Conservation (phyloP, 805 yeast species). For the Pichia paraexigua region DNA sequence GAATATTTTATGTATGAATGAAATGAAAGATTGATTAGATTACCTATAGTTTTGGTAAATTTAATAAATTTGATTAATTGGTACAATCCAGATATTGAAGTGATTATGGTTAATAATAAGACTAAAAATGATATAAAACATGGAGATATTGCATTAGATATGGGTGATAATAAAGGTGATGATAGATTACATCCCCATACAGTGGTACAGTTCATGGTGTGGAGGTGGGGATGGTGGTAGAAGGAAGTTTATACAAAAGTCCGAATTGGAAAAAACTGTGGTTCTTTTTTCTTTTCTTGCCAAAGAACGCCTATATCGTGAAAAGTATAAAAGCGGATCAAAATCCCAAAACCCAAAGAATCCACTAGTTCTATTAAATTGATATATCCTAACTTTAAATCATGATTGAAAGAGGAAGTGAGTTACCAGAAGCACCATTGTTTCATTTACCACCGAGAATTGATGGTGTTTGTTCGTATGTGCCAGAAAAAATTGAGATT, state of each 20-base stretch:
- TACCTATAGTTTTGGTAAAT: conserved; percentile 12
- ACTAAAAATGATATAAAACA: conserved; percentile 24
- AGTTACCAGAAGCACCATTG: neutral
- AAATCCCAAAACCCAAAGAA: too few species aligned
- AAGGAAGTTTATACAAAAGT: neutral
- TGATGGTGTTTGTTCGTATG: conserved; percentile 7
- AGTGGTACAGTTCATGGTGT: neutral
- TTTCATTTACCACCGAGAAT: conserved; percentile 6
- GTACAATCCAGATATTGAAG: conserved; percentile 14
- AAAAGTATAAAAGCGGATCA: too few species aligned
- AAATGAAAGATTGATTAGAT: neutral
- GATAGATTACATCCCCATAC: conserved; percentile 4
- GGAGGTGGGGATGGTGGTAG: too few species aligned
- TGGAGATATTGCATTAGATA: conserved; percentile 23
- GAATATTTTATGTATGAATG: conserved; percentile 11
- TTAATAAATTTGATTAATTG: conserved; percentile 14
- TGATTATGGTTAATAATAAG: conserved; percentile 5
- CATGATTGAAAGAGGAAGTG: neutral
- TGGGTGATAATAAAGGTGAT: conserved; percentile 19
- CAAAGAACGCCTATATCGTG: too few species aligned
- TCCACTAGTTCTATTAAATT: too few species aligned
- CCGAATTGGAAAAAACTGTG: too few species aligned
- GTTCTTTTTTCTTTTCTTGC: too few species aligned
- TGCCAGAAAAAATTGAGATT: conserved; percentile 4
- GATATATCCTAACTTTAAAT: neutral